These are phyloP conservation scores for Candida lessepsii DNA, from an alignment of 805 yeast species.

Conservation along the genomic window DNA sequence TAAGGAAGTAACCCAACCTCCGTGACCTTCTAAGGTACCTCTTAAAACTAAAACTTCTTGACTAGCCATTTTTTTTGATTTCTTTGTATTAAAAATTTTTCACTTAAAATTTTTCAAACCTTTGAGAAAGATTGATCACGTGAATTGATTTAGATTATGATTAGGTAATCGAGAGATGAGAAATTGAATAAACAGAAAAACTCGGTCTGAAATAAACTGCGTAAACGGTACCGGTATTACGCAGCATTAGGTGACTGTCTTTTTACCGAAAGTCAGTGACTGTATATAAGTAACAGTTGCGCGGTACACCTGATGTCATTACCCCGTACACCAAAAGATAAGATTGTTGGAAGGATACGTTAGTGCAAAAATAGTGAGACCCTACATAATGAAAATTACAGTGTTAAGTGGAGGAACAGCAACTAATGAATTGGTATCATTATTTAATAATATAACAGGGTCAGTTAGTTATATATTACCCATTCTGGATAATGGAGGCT, in stretches of 20 bases:
- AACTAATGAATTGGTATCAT: constrained; percentile 68
- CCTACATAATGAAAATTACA: constrained; percentile 23
- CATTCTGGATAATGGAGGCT: constrained; percentile 90
- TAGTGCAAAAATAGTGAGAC: too few species aligned
- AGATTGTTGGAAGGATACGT: too few species aligned
- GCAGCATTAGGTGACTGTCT: constrained; percentile 37
- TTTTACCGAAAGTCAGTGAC: constrained; percentile 24
- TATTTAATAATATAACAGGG: constrained; percentile 8
- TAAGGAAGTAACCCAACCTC: constrained; percentile 93
- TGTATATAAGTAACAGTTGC: too few species aligned
- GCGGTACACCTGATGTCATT: too few species aligned
- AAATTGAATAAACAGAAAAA: too few species aligned
- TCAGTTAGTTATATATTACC: constrained; percentile 71
- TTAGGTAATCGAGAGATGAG: neutral
- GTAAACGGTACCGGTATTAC: constrained; percentile 38
- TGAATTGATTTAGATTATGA: neutral
- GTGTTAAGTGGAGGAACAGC: constrained; percentile 84
- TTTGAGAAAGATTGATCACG: neutral
- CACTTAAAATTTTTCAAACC: constrained; percentile 4
- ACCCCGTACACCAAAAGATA: too few species aligned
- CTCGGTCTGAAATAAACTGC: constrained; percentile 28
- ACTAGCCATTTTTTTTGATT: constrained; percentile 55
- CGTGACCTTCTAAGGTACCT: constrained; percentile 95
- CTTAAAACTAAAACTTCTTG: constrained; percentile 98
- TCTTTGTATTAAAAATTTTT: constrained; percentile 17